Base-by-base conservation (phyloP, 75 land plant species). In the Isoetes taiwanensis region DNA sequence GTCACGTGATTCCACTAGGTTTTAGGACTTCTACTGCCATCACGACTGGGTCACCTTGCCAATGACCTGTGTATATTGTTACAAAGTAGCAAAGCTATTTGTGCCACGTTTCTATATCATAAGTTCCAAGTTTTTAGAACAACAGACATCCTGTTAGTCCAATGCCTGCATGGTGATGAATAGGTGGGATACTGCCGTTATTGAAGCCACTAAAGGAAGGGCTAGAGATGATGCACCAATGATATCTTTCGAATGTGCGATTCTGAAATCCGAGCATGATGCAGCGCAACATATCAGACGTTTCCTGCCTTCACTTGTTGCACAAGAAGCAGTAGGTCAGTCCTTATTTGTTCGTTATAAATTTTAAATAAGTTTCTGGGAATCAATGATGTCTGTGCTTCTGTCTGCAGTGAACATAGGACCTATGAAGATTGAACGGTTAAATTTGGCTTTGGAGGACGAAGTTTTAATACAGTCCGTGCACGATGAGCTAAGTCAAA, bases 161-260 rank as follows among this genome's bases (percentile, higher is more conserved):
- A n/a, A n/a, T n/a, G n/a, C n/a, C n/a, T n/a, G n/a, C n/a, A 32
- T 14, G 50, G 10, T 57, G 20, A 33, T 55, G 5, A 54, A 55
- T 73, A 91, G 98, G 12, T 91, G 98, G 98, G 94, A 87, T 53
- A 59, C 77, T 43, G 95, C 86, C 67, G 72, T 91, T 26, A 57
- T 87, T 33, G 67, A 72, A 16, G 78, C 80, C 67, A 67, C 79
- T 25, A 80, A 76, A 46, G 31, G 68, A 34, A 75, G 77, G 25
- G 64, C 43, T 8, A 76, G 75, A 48, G 59, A 65, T 27, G 58
- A 76, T 30, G 64, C 23, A 9, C 74, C 81, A 28, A 54, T 52
- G 3, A 46, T 90, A 52, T 73, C 75, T 32, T 91, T 91, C 65
- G 85, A 81, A 34, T 91, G 98, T 57, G 85, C 83, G 62, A 84